Conservation (phyloP, 768 basidiomycete species). For the Termitomyces sp. region DNA sequence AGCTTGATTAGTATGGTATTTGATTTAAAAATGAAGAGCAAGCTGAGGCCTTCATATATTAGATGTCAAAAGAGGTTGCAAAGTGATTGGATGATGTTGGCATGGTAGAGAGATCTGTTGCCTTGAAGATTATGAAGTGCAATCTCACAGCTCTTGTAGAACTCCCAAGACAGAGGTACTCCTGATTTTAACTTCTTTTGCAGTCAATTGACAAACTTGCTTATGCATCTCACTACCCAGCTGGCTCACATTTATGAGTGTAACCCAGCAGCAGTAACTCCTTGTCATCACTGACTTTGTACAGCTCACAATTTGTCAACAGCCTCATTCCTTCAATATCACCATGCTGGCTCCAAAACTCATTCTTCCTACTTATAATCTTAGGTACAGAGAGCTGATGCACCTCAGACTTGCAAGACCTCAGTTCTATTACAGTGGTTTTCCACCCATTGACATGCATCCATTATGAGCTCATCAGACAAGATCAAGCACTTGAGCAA, state of each 20-base stretch:
- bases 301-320: too few relatives aligned
- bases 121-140: slow-evolving; percentile 86
- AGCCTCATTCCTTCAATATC: too few relatives aligned
- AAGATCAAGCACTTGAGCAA: slow-evolving; percentile 78
- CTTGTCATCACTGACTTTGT: too few relatives aligned
- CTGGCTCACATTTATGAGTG: too few relatives aligned
- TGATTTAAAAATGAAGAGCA: slow-evolving; percentile 83
- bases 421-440: slow-evolving; percentile 47
- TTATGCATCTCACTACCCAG: too few relatives aligned
- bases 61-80: slow-evolving; percentile 16
- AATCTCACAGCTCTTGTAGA: slow-evolving; percentile 74
- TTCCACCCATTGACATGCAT: slow-evolving; percentile 75
- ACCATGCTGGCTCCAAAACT: too few relatives aligned
- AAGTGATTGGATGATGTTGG: slow-evolving; percentile 64
- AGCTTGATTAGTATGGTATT: slow-evolving; percentile 49
- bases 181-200: too few relatives aligned
- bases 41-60: slow-evolving; percentile 41
- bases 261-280: too few relatives aligned
- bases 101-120: slow-evolving; percentile 72
- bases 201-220: too few relatives aligned
- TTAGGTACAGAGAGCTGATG: slow-evolving; percentile 70
- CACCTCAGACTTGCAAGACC: slow-evolving; percentile 48
- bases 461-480: slow-evolving; percentile 78
- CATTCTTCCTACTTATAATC: neutral
- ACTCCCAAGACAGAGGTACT: too few relatives aligned